phyloP scores from a whole-genome alignment of 108 stramenopile species.

The Halocafeteria seosinensis region DNA sequence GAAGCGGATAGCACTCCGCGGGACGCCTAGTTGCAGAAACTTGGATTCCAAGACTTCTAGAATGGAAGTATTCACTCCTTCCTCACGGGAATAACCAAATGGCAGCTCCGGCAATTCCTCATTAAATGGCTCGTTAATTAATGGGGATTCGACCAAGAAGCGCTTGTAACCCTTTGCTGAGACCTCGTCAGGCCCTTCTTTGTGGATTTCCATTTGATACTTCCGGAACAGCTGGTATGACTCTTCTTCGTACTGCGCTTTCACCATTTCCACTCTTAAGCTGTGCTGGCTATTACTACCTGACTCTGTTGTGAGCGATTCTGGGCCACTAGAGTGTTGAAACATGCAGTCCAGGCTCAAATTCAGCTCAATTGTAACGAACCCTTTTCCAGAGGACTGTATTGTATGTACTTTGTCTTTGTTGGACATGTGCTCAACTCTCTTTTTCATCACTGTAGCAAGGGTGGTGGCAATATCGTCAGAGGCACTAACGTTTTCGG shows the following conservation, averaged over 20 bases:
- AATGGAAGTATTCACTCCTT: neutral
- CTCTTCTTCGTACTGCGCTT: constrained; percentile 27
- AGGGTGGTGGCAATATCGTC: too few relatives aligned
- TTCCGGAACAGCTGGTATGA: constrained; percentile 22
- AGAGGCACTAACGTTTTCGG: too few relatives aligned
- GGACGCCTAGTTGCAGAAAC: neutral
- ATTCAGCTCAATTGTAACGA: neutral
- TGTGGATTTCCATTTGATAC: constrained; percentile 31
- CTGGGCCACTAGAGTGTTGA: neutral
- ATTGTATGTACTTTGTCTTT: neutral
- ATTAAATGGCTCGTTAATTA: constrained; percentile 2
- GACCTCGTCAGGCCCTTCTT: constrained; percentile 19
- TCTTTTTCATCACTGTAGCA: neutral
- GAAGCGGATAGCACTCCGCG: neutral
- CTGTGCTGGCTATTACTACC: too few relatives aligned
- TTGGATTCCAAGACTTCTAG: neutral
- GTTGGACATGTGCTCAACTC: neutral
- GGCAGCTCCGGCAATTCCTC: neutral
- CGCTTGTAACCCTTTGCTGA: constrained; percentile 17
- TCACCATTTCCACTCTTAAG: constrained; percentile 24
- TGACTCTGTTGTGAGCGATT: neutral
- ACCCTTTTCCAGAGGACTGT: neutral
- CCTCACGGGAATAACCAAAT: neutral
- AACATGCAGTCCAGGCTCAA: too few relatives aligned
- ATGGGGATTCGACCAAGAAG: constrained; percentile 31